A percentile compares a stretch with the other conserved stretches of the same genome.
Conservation (phyloP, 2,329 filamentous ascomycete genomes). For the Ambrosiella beaveri region DNA sequence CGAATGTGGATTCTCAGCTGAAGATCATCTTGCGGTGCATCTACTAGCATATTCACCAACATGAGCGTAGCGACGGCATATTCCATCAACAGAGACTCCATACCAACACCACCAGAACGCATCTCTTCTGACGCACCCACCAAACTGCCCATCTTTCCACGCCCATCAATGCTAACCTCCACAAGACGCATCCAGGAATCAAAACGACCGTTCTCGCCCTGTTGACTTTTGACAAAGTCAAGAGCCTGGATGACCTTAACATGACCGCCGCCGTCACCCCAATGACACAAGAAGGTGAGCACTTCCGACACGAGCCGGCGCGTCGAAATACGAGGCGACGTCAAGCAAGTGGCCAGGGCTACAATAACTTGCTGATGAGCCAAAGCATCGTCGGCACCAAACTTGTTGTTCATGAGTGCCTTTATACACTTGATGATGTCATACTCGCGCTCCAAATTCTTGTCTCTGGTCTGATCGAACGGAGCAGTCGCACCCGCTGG, state of each 20-base stretch:
- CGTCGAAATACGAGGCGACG: conserved; percentile 77
- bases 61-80: conserved; percentile 91
- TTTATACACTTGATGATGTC: conserved; percentile 97
- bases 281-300: conserved; percentile 88
- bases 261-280: conserved; percentile 77
- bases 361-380: conserved; percentile 79
- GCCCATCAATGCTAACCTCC: conserved; percentile 88
- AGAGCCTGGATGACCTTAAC: conserved; percentile 85
- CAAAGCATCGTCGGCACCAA: conserved; percentile 89
- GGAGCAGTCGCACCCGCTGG: conserved; percentile 32
- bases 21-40: conserved; percentile 74
- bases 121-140: conserved; percentile 95
- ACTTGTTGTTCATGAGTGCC: conserved; percentile 98
- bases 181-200: conserved; percentile 98
- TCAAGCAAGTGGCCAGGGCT: conserved; percentile 69
- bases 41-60: conserved; percentile 90
- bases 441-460: conserved; percentile 79
- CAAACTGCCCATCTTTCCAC: conserved; percentile 96
- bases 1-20: conserved; percentile 86
- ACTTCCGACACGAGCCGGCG: conserved; percentile 92
- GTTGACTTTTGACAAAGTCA: conserved; percentile 74
- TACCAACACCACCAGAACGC: conserved; percentile 86
- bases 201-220: conserved; percentile 86
- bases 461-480: conserved; percentile 45
- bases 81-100: conserved; percentile 98